Evolutionary conservation across 2,329 filamentous ascomycete genomes (phyloP).

Genomic region (Cladosporium halotolerans): DNA sequence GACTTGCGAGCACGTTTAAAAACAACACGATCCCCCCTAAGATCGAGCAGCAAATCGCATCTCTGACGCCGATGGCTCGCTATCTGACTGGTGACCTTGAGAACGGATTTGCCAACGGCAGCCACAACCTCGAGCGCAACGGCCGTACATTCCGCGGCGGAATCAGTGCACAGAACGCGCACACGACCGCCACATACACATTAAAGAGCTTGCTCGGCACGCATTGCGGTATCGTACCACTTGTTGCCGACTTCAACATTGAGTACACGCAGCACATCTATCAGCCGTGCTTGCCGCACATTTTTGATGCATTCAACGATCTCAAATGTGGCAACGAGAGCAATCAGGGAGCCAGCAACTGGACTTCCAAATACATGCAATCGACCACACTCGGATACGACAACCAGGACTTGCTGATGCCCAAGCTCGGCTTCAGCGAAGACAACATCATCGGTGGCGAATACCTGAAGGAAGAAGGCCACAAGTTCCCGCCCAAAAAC

Average conservation of each 20-base stretch:
- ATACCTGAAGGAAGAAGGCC: constrained; percentile 19
- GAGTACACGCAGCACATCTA: constrained; percentile 33
- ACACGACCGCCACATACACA: constrained; percentile 35
- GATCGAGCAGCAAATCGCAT: not conserved
- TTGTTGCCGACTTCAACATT: constrained; percentile 37
- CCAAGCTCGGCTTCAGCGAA: constrained; percentile 34
- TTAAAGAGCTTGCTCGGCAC: constrained; percentile 36
- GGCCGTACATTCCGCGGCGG: constrained; percentile 5
- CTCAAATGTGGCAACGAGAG: constrained; percentile 18
- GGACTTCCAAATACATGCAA: constrained; percentile 26
- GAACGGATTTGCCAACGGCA: constrained; percentile 1
- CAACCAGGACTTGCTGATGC: constrained; percentile 30
- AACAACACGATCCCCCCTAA: not conserved
- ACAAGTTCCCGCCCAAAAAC: constrained; percentile 8
- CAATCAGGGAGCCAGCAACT: constrained; percentile 6
- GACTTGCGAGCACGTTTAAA: constrained; percentile 16
- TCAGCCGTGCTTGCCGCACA: constrained; percentile 36
- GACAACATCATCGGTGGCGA: constrained; percentile 29
- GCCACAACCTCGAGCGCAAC: constrained; percentile 2
- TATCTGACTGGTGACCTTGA: constrained; percentile 7
- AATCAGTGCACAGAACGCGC: constrained; percentile 25
- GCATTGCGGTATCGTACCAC: constrained; percentile 35
- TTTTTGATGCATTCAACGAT: constrained; percentile 33
- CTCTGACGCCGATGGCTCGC: constrained; percentile 5
- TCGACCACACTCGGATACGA: constrained; percentile 37